These are phyloP conservation scores for Trametes hirsuta DNA, from an alignment of 1,284 basidiomycete genomes.

Conservation along the genomic window DNA sequence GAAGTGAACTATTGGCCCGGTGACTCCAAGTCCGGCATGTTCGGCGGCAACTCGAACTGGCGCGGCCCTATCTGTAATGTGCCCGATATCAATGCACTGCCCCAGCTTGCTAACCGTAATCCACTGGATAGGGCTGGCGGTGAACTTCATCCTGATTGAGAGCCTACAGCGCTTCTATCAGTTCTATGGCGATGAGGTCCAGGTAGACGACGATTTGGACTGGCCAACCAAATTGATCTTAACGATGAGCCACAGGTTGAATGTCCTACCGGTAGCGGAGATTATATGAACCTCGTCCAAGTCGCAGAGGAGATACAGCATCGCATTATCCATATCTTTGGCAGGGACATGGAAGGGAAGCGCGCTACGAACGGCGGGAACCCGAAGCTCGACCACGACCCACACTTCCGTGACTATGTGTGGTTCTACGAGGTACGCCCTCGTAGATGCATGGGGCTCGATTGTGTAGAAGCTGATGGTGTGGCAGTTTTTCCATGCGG, in stretches of 20 bases:
- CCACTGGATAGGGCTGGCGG: slow-evolving; percentile 75
- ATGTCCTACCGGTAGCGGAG: slow-evolving; percentile 94
- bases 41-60: slow-evolving; percentile 99
- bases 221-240: neutral
- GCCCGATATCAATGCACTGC: neutral
- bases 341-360: slow-evolving; percentile 83
- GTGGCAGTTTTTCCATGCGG: slow-evolving; percentile 90
- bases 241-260: slow-evolving; percentile 62
- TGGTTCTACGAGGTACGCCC: slow-evolving; percentile 85
- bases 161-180: slow-evolving; percentile 96
- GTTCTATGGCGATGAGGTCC: slow-evolving; percentile 88
- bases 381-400: slow-evolving; percentile 86
- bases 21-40: slow-evolving; percentile 96
- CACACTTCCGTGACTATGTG: slow-evolving; percentile 96
- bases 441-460: slow-evolving; percentile 18
- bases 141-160: slow-evolving; percentile 94
- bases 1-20: slow-evolving; percentile 98
- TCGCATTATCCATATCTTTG: slow-evolving; percentile 96
- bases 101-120: neutral
- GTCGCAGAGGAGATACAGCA: slow-evolving; percentile 98
- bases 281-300: slow-evolving; percentile 92
- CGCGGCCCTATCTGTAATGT: slow-evolving; percentile 78
- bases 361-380: slow-evolving; percentile 93
- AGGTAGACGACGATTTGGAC: slow-evolving; percentile 40
- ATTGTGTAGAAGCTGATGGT: neutral